phyloP scores from a whole-genome alignment of 208 protist species.

The Tritrichomonas foetus region DNA sequence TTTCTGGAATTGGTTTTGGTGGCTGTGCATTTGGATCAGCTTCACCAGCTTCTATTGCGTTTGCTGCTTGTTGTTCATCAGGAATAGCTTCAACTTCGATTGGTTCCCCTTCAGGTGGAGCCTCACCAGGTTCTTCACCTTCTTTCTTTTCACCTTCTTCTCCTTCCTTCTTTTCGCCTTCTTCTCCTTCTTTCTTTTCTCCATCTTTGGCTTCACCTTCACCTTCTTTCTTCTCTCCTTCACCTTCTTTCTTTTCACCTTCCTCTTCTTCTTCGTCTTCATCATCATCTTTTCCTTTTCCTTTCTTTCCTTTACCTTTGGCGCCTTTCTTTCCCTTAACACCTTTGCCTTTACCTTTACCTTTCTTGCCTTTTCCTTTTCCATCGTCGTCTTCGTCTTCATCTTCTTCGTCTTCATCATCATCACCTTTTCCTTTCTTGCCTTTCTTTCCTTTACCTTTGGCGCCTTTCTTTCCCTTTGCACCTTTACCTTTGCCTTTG shows the following conservation, averaged over 20 bases:
- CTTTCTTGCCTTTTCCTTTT: not conserved
- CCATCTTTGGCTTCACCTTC: not conserved
- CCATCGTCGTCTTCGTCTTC: not conserved
- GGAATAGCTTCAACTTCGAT: not conserved
- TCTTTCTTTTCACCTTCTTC: not conserved
- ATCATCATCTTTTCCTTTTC: not conserved
- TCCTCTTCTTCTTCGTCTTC: not conserved
- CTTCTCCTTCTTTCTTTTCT: constrained; percentile 29
- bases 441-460: not conserved
- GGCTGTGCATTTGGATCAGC: not conserved
- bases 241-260: not conserved
- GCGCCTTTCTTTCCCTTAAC: not conserved
- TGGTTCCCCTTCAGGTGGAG: not conserved
- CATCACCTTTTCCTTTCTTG: not conserved
- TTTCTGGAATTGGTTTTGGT: not conserved
- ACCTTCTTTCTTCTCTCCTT: not conserved
- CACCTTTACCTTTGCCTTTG: not conserved
- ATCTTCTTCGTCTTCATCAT: not conserved
- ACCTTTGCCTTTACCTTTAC: not conserved
- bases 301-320: not conserved
- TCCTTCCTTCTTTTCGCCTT: not conserved
- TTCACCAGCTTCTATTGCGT: not conserved
- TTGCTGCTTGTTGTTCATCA: not conserved
- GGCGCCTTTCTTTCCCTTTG: not conserved
- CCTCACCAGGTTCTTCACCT: not conserved